These are phyloP conservation scores for Komagataella pastoris DNA, from an alignment of 805 yeast genomes.

Conservation along the genomic window DNA sequence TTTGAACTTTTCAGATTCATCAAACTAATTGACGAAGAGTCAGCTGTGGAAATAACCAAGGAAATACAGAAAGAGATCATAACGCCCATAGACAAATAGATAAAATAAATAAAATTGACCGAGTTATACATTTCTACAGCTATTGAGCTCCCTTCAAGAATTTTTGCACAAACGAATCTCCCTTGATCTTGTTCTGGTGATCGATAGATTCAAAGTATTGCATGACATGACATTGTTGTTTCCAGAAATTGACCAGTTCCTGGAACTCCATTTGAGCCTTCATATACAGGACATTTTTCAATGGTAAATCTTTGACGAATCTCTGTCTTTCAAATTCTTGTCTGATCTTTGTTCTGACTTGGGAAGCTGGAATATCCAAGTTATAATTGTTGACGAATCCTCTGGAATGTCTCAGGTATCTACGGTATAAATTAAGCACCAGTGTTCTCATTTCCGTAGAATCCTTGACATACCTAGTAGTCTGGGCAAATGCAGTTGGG, in stretches of 20 bases:
- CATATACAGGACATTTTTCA: slow-evolving; percentile 56
- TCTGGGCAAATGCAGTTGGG: slow-evolving; percentile 77
- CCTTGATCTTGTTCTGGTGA: slow-evolving; percentile 37
- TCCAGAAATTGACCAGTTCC: slow-evolving; percentile 82
- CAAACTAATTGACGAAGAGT: slow-evolving; percentile 27
- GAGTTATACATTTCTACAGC: background rate
- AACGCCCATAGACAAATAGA: background rate
- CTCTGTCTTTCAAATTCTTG: slow-evolving; percentile 83
- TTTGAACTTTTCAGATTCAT: slow-evolving; percentile 41
- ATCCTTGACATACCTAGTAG: slow-evolving; percentile 54
- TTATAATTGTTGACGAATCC: slow-evolving; percentile 47
- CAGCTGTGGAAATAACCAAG: slow-evolving; percentile 22
- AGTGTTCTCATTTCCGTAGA: slow-evolving; percentile 48
- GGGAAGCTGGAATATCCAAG: slow-evolving; percentile 65
- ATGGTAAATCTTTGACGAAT: slow-evolving; percentile 51
- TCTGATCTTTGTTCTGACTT: slow-evolving; percentile 71
- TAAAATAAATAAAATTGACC: background rate
- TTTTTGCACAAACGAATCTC: slow-evolving; percentile 55
- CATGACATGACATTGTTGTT: slow-evolving; percentile 75
- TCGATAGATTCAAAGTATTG: slow-evolving; percentile 65
- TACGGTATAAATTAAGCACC: slow-evolving; percentile 60
- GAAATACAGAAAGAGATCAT: slow-evolving; percentile 7
- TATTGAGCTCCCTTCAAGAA: slow-evolving; percentile 49
- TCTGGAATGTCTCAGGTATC: slow-evolving; percentile 47
- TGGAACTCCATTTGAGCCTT: slow-evolving; percentile 89